A percentile compares a stretch with the other conserved stretches of the same genome.
Evolutionary conservation across 176 grass and related monocot species (phyloP).

Genomic region (Hordeum vulgare): DNA sequence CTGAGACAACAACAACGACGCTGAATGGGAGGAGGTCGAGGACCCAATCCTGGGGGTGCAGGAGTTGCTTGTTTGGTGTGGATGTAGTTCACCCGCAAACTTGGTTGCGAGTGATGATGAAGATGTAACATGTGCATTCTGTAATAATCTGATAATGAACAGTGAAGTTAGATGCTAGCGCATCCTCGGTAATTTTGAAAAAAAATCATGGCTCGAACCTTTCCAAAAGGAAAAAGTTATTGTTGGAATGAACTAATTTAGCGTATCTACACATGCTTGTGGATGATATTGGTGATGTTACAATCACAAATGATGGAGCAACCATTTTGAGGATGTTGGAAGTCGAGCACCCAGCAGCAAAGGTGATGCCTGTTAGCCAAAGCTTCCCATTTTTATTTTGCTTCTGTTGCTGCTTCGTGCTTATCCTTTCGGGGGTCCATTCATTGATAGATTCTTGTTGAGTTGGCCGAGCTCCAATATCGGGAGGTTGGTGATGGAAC

Average conservation of each 20-base stretch:
- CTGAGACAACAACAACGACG: too few relatives aligned
- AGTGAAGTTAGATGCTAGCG: not conserved
- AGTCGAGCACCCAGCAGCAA: conserved; percentile 87
- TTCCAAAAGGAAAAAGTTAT: not conserved
- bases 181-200: not conserved
- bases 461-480: too few relatives aligned
- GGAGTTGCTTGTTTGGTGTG: too few relatives aligned
- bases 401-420: too few relatives aligned
- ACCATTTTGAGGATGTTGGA: conserved; percentile 97
- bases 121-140: not conserved
- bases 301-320: conserved; percentile 92
- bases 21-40: too few relatives aligned
- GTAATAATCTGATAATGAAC: too few relatives aligned
- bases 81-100: not conserved
- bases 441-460: too few relatives aligned
- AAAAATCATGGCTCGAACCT: not conserved
- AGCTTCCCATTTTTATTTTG: not conserved
- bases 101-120: not conserved
- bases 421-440: too few relatives aligned
- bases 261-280: conserved; percentile 63
- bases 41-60: not conserved
- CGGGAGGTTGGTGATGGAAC: too few relatives aligned
- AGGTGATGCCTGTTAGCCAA: conserved; percentile 35
- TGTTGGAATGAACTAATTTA: conserved; percentile 16
- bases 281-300: conserved; percentile 95